Base-by-base conservation (phyloP, 352 stramenopile species). In the Pythium brassicae region DNA sequence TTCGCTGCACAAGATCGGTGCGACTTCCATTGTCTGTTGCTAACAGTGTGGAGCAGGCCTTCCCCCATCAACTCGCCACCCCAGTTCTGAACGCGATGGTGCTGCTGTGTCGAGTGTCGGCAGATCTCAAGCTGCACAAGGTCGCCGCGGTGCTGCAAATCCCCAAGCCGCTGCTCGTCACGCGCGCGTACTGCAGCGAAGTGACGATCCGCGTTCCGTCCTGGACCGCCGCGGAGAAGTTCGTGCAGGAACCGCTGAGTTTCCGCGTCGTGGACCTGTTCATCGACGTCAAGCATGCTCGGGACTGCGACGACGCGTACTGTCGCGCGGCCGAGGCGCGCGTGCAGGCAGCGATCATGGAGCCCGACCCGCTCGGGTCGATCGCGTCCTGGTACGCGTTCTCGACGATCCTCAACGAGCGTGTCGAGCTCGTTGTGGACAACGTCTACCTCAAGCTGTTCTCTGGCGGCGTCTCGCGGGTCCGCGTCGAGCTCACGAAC, bases 121-220 rank as follows among this genome's bases (percentile, higher is more conserved):
- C n/a, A 89, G 78, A 71, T n/a, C 67, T 89, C n/a, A 89, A 89
- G 59, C 55, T 78, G 12, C 68, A 84, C 62, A 82, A 81, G 42
- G 55, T 89, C 25, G 70, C 74, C 6, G 58, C 68, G n/a, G 44
- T 74, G 14, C 48, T 89, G 5, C 64, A 72, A 48, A 48, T 87
- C 20, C 70, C 70, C 15, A 43, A 66, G 7, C 69, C 74, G 23
- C 60, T 89, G n/a, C 57, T 83, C n/a, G 64, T 87, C 45, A 86
- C 74, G 20, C 57, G 58, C 1, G 78, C 72, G 29, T 76, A 65
- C 22, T 89, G 76, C 52, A 71, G 67, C 27, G 74, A 89, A 53
- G 51, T 87, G 15, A 62, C 46, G 27, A 74, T 89, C 48, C 72
- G 76, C 27, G 76, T 87, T 45, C 78, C 78, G 34, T 87, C 78